Evolutionary conservation across 371 early-diverging fungal genomes (phyloP), one percentile per base, ranked within the genome.

Genomic region (Mortierella sp.): DNA sequence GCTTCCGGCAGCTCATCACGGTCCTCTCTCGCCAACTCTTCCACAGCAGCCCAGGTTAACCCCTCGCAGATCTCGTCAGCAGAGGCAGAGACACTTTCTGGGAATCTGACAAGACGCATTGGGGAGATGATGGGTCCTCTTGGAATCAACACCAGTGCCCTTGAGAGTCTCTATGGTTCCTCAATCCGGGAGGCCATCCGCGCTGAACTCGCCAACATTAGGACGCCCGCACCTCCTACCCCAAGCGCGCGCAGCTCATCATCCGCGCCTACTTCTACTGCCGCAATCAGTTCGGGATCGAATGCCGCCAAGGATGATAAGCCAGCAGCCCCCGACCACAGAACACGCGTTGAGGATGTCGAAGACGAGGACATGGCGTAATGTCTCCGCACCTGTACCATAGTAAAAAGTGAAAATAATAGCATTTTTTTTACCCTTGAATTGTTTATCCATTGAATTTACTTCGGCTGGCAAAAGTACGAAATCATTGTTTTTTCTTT

Each of bases 101-200:
- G 69, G 39, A 80, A 76, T 31, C 50, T 80, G 66, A 40, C 75
- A 22, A 68, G 80, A 45, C 75, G 75, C 9, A 67, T 80, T 41
- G 55, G 61, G 2, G 53, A 69, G 29, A 71, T 75, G 66, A 71
- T 80, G 58, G 72, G 40, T 34, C 71, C 76, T 31, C 48, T 71
- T 29, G 74, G 74, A 11, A 19, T 70, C 31, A 74, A 67, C 34
- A 26, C 58, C 40, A 34, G 39, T 48, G 75, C 45, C 1, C 29
- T 37, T 7, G 64, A 70, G 19, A 34, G 47, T 34, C 19, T 79
- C 19, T 55, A 64, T 16, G 29, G 73, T 3, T 65, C 68, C 3
- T 45, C 66, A 4, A 68, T 75, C 31, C 68, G 64, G 31, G 76
- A 73, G n/a, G 68, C 71, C 14, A 53, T 85, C 53, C 64, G 73